These are phyloP conservation scores for Exophiala alcalophila DNA, from an alignment of 2,329 filamentous ascomycete species.

Conservation along the genomic window DNA sequence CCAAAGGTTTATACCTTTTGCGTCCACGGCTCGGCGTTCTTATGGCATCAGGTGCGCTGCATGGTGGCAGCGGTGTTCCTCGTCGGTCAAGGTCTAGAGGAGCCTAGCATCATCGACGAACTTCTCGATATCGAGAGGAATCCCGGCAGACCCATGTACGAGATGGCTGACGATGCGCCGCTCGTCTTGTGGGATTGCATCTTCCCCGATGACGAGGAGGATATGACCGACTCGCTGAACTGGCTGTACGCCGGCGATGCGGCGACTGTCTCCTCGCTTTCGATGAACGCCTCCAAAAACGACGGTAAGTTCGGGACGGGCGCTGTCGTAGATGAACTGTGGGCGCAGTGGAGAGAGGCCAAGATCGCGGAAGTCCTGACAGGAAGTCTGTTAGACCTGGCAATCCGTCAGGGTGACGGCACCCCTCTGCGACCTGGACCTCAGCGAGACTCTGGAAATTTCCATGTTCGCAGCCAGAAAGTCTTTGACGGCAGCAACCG, in stretches of 20 bases:
- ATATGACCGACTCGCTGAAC: constrained; percentile 59
- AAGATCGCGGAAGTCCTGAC: constrained; percentile 91
- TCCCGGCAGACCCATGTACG: constrained; percentile 77
- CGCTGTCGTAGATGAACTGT: constrained; percentile 71
- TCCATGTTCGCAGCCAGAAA: constrained; percentile 45
- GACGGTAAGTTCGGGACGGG: constrained; percentile 62
- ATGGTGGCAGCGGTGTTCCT: constrained; percentile 92
- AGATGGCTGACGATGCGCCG: constrained; percentile 85
- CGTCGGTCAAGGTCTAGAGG: constrained; percentile 82
- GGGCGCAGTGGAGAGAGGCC: constrained; percentile 75
- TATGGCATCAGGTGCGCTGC: constrained; percentile 97
- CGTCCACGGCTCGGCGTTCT: constrained; percentile 84
- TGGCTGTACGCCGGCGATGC: constrained; percentile 81
- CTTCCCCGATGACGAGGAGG: constrained; percentile 61
- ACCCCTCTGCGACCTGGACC: constrained; percentile 32
- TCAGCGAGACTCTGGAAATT: constrained; percentile 19
- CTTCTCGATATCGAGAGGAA: constrained; percentile 70
- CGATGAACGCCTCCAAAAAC: constrained; percentile 48
- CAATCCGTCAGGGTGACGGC: constrained; percentile 45
- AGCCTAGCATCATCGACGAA: constrained; percentile 66
- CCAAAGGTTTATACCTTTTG: constrained; percentile 81
- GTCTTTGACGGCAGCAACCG: constrained; percentile 59
- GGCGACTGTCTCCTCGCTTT: constrained; percentile 37
- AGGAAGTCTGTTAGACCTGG: constrained; percentile 66
- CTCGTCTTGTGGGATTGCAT: constrained; percentile 95